Evolutionary conservation across 805 yeast genomes (phyloP), one percentile per base, ranked within the genome.

Genomic region (Candida rishiriensis): DNA sequence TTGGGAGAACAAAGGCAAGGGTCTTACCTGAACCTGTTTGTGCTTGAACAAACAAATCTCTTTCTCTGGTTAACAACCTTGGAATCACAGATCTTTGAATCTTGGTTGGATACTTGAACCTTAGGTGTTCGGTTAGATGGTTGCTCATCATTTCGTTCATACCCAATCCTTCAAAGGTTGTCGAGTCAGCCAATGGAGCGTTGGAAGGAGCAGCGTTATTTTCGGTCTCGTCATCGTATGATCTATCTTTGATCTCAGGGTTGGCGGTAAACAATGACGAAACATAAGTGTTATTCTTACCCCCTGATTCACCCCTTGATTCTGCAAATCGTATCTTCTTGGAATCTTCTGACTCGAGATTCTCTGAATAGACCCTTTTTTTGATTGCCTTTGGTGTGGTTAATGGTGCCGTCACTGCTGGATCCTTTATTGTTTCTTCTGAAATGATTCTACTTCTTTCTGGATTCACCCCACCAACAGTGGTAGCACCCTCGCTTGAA

Each of bases 21-120:
- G 99, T 93, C 64, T 93, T 93, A 64, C 99, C 99, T 0, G 98
- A 90, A 42, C 99, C 99, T 0, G 99, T 93, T 65, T 95, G 97
- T 0, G 99, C 97, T 59, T 89, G 95, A 38, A 93, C 85, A 53
- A 93, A 85, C 44, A 89, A 68, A 64, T 93, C 99, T 29, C 70
- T 65, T 16, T 73, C 35, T 36, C 72, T 52, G 1, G 69, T 60
- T 7, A 77, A 53, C 28, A 81, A 61, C 41, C 71, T 70, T 16
- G 98, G 96, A 10, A 89, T 70, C 0, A 85, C 93, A 6, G 84
- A 67, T 51, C 88, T 75, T 65, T 93, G 99, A 52, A 93, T 88
- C 53, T 79, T 80, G 0, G 99, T 95, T 2, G 99, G 99, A 18
- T 77, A 69, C 34, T 66, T 56, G 55, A 81, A 76, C 29, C 69